These are phyloP conservation scores for Boletus edulis DNA, from an alignment of 768 basidiomycete species.

Conservation along the genomic window DNA sequence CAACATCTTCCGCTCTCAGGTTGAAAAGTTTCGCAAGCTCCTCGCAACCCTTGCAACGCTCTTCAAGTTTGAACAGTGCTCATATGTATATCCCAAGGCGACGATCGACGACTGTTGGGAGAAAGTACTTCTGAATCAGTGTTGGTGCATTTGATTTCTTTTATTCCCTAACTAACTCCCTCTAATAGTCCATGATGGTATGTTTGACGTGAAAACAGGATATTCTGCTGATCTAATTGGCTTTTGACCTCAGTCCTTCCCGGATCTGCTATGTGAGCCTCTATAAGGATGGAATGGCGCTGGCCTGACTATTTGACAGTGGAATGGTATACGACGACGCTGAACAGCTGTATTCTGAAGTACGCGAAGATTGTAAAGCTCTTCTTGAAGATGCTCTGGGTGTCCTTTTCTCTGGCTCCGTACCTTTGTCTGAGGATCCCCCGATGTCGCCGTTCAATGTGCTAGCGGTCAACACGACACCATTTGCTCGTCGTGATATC, in stretches of 20 bases:
- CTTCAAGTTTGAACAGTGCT: slow-evolving; percentile 34
- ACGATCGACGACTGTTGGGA: slow-evolving; percentile 88
- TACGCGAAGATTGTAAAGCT: slow-evolving; percentile 59
- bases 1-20: background rate
- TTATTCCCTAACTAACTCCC: background rate
- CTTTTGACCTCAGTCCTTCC: slow-evolving; percentile 61
- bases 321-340: slow-evolving; percentile 98
- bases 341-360: slow-evolving; percentile 79
- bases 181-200: slow-evolving; percentile 75
- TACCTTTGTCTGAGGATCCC: slow-evolving; percentile 20
- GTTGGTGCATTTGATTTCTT: slow-evolving; percentile 39
- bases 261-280: slow-evolving; percentile 80
- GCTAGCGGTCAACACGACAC: slow-evolving; percentile 81
- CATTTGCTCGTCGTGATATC: slow-evolving; percentile 76
- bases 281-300: background rate
- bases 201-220: slow-evolving; percentile 15
- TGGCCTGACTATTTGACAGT: slow-evolving; percentile 37
- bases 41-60: slow-evolving; percentile 83
- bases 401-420: slow-evolving; percentile 45
- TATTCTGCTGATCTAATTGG: background rate
- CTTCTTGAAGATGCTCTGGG: slow-evolving; percentile 77
- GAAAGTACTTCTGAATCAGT: slow-evolving; percentile 86
- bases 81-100: slow-evolving; percentile 79
- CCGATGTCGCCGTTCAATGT: slow-evolving; percentile 31
- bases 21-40: slow-evolving; percentile 40